A percentile compares a stretch with the other conserved stretches of the same genome.
These are phyloP conservation scores for Allium cepa DNA, from an alignment of 106 monocot genomes.

Conservation along the genomic window DNA sequence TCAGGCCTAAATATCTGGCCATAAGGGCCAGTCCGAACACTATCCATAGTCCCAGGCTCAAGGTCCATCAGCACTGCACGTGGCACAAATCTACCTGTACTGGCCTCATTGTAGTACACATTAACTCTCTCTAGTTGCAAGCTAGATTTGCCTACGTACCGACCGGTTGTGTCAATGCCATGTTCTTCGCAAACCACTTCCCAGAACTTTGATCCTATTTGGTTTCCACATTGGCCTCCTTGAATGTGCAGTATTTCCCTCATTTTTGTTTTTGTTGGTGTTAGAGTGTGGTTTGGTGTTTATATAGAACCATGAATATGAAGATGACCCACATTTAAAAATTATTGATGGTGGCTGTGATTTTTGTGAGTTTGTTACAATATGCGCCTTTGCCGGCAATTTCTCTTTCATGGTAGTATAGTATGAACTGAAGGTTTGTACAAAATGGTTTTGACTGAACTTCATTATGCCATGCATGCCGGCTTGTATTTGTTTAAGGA, in stretches of 20 bases:
- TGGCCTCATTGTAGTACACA: constrained; percentile 20
- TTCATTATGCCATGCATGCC: not conserved
- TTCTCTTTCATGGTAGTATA: too few species aligned
- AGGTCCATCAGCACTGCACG: constrained; percentile 10
- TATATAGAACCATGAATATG: constrained; percentile 1
- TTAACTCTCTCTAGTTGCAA: constrained; percentile 22
- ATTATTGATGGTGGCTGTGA: constrained; percentile 9
- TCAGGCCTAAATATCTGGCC: constrained; percentile 8
- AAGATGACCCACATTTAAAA: constrained; percentile 1
- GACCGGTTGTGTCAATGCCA: constrained; percentile 15
- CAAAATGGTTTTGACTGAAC: not conserved
- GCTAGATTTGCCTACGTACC: constrained; percentile 7
- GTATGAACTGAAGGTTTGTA: not conserved
- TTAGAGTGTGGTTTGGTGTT: not conserved
- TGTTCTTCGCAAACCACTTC: constrained; percentile 24
- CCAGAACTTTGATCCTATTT: constrained; percentile 23
- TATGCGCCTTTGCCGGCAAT: constrained; percentile 6
- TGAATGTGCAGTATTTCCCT: constrained; percentile 23
- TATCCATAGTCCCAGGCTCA: constrained; percentile 8
- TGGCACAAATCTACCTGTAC: constrained; percentile 15
- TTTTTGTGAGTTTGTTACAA: not conserved
- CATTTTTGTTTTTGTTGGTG: constrained; percentile 9
- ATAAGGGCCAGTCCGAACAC: constrained; percentile 6
- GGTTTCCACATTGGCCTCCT: constrained; percentile 21
- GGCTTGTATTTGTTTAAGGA: not conserved